Evolutionary conservation across 257 asterid genomes (phyloP), one percentile per base, ranked within the genome.

Genomic region (Handroanthus guayacan): DNA sequence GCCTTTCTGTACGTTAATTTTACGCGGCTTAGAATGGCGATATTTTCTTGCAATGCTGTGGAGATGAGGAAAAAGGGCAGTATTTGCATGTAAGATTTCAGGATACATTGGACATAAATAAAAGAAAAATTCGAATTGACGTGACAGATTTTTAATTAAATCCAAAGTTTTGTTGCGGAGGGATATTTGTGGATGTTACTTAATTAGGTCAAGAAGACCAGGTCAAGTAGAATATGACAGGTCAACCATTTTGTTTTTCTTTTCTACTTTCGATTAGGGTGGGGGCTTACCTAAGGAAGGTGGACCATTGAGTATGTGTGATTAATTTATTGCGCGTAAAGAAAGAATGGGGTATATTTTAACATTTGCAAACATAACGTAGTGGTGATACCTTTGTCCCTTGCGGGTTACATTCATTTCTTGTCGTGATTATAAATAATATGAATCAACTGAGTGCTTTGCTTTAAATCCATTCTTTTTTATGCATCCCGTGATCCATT

Each of bases 211-310:
- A 79, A 79, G 70, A 78, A 38, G 86, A 85, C 89, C 68, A 55
- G 62, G 90, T 87, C 89, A 85, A 87, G 71, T 72, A 3, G 82
- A 81, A 47, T 77, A 57, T 56, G 88, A 82, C 85, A 69, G 83
- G 86, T 83, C 89, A 87, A 79, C 86, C 69, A 37, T 79, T 17
- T 5, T 11, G 55, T 74, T 52, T 52, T 16, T 2, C 11, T 65
- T 74, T 52, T 70, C 13, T 9, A 51, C 44, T 47, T 69, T 51
- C 4, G 37, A 13, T 0, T 9, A n/a, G 9, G 67, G n/a, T 0
- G 18, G 44, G 44, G 16, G 31, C 31, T 45, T 61, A 61, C 69
- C 69, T 39, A 16, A 2, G 0, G 37, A n/a, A 17, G n/a, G 48
- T 38, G 69, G 50, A 14, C 48, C 37, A 44, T 16, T n/a, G 5